Percentiles rank a stretch among this genome's conserved stretches.
Evolutionary conservation across 345 rosid genomes (phyloP).

Genomic region (Cardiospermum halicacabum): DNA sequence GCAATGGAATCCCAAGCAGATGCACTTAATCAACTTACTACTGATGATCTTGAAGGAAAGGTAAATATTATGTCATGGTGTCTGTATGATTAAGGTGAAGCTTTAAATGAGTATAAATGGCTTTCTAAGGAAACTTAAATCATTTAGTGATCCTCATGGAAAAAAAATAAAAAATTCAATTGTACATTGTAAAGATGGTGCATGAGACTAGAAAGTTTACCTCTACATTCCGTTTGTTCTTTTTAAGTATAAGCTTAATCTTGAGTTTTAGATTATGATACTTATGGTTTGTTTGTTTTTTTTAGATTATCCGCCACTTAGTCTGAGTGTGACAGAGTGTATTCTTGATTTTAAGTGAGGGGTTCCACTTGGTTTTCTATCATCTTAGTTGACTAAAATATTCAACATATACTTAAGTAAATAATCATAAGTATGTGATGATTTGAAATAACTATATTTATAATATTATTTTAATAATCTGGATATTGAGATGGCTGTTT

Average conservation of each 20-base stretch:
- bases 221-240: no score
- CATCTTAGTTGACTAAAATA: not conserved
- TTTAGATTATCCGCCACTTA: not conserved
- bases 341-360: not conserved
- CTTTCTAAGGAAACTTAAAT: not conserved
- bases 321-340: not conserved
- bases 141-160: not conserved
- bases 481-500: not conserved
- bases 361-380: not conserved
- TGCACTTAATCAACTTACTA: constrained; percentile 58
- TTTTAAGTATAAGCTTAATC: not conserved
- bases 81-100: not conserved
- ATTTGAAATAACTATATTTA: not conserved
- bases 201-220: no score
- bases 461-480: not conserved
- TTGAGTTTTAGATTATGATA: not conserved
- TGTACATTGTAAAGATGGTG: no score
- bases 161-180: no score
- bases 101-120: not conserved
- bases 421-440: not conserved
- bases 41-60: constrained; percentile 72
- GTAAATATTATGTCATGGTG: constrained; percentile 20
- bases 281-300: not conserved
- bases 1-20: constrained; percentile 79
- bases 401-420: not conserved